Conservation (phyloP, 75 land plant genomes). For the Larix kaempferi region DNA sequence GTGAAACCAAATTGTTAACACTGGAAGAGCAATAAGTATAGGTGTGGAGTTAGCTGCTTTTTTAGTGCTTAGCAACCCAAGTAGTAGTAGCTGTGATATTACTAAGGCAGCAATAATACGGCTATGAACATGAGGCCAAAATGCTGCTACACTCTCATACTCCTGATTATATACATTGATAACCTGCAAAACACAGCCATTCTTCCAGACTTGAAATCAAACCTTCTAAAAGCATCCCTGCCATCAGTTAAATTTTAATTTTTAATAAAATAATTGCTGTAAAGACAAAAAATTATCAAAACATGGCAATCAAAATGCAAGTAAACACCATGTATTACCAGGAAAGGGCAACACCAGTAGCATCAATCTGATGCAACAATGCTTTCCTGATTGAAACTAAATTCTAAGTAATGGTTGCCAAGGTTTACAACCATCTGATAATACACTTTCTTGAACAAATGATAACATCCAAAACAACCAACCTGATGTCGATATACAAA, state of each 20-base stretch:
- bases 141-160: constrained; percentile 85
- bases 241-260: not conserved
- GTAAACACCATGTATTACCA: not conserved
- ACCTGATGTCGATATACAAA: constrained; percentile 78
- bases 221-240: constrained; percentile 2
- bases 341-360: not conserved
- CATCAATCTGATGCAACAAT: not conserved
- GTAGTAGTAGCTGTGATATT: constrained; percentile 53
- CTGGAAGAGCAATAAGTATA: constrained; percentile 46
- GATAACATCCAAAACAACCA: not conserved
- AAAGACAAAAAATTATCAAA: not conserved
- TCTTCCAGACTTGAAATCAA: constrained; percentile 64
- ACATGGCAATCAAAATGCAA: not conserved
- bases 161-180: constrained; percentile 78
- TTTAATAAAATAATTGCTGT: not conserved
- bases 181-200: constrained; percentile 68
- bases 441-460: not conserved
- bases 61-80: constrained; percentile 58
- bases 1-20: constrained; percentile 60
- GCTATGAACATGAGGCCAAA: constrained; percentile 78
- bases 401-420: not conserved
- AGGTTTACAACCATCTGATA: not conserved
- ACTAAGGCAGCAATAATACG: constrained; percentile 56
- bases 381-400: not conserved
- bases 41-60: constrained; percentile 52